Conservation (phyloP, 2,329 filamentous ascomycete genomes). For the Fusarium dimerum region DNA sequence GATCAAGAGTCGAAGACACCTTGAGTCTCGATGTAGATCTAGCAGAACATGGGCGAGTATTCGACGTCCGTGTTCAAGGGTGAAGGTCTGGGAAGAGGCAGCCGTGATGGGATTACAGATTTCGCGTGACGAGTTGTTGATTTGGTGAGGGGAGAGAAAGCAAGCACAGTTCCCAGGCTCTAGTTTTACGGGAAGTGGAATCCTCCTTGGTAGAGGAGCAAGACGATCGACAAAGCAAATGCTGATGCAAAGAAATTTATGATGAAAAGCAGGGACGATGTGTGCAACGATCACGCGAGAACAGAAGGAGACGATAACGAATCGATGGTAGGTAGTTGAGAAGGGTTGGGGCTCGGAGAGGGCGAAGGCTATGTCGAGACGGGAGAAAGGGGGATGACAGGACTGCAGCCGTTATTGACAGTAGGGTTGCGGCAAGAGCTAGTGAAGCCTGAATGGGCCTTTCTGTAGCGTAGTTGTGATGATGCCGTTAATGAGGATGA, state of each 20-base stretch:
- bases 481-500: constrained; percentile 21
- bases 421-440: constrained; percentile 25
- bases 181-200: constrained; percentile 20
- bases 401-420: constrained; percentile 18
- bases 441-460: constrained; percentile 24
- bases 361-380: constrained; percentile 25
- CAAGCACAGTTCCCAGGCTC: constrained; percentile 28
- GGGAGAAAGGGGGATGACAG: constrained; percentile 36
- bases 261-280: constrained; percentile 29
- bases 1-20: constrained; percentile 36
- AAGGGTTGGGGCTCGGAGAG: constrained; percentile 22
- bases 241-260: constrained; percentile 25
- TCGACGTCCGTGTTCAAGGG: constrained; percentile 23
- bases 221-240: constrained; percentile 27
- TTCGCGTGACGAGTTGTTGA: constrained; percentile 20
- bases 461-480: constrained; percentile 32
- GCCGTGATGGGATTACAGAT: constrained; percentile 30
- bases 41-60: constrained; percentile 35
- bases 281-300: constrained; percentile 30
- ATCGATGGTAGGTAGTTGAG: constrained; percentile 19
- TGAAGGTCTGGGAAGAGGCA: constrained; percentile 16
- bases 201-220: constrained; percentile 24
- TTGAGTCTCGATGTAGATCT: constrained; percentile 33
- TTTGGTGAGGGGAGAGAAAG: constrained; percentile 14
- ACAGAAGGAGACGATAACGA: constrained; percentile 20